These are phyloP conservation scores for Botryotinia calthae DNA, from an alignment of 2,329 filamentous ascomycete genomes.

Conservation along the genomic window DNA sequence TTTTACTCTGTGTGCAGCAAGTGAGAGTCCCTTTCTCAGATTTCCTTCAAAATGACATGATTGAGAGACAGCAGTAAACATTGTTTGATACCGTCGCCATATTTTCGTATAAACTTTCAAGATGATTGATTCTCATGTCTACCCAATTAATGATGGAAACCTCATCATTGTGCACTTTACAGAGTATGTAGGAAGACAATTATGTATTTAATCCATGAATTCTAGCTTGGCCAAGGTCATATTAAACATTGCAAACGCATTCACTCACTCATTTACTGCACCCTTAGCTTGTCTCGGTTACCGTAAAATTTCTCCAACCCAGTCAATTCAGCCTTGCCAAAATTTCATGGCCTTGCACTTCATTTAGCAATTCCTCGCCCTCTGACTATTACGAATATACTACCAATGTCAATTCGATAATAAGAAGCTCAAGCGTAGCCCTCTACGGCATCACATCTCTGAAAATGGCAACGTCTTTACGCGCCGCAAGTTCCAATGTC, in stretches of 20 bases:
- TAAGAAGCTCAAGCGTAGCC: background rate
- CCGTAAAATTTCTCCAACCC: background rate
- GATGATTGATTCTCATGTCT: background rate
- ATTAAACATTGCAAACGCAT: background rate
- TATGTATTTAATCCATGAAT: background rate
- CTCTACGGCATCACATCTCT: background rate
- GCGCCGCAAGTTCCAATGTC: conserved; percentile 17
- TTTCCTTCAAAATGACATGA: background rate
- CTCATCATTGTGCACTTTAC: background rate
- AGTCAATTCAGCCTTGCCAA: background rate
- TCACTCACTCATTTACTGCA: background rate
- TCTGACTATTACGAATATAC: background rate
- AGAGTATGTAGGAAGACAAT: background rate
- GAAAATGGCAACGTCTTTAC: conserved; percentile 1
- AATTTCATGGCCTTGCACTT: background rate
- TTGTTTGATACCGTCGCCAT: background rate
- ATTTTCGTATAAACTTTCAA: background rate
- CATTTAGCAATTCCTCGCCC: background rate
- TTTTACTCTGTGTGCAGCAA: background rate
- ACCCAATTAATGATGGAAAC: background rate
- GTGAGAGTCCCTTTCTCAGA: background rate
- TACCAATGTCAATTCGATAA: background rate
- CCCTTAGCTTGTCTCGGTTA: background rate
- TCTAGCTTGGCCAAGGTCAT: background rate
- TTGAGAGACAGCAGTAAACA: background rate